Base-by-base conservation (phyloP, 345 rosid species). In the Salix brachista region DNA sequence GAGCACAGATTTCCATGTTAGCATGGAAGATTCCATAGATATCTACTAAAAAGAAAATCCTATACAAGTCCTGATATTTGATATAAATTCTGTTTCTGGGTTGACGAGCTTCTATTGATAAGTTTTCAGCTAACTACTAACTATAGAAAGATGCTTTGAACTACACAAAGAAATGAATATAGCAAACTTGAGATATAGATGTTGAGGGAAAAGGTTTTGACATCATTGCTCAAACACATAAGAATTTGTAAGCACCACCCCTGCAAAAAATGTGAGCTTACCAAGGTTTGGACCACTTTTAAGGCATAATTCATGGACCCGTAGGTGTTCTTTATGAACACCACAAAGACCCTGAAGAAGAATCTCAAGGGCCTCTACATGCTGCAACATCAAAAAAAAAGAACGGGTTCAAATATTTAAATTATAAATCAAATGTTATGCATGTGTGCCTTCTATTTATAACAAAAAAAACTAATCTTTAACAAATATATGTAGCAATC, bases 321-420 rank as follows among this genome's bases (percentile, higher is more conserved):
- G 89, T 73, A 96, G 78, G 67, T 88, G 91, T 79, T 91, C 93
- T 58, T 85, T 91, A n/a, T 89, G 93, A 82, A 93, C 98, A 74
- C 99, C 99, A 82, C 98, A 96, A 37, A 93, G 96, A 81, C 98
- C 99, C 77, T 90, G 99, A 81, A 96, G 93, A 75, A 96, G 98
- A 81, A 96, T 96, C 85, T 92, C 96, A 66, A 96, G 93, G n/a
- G 98, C 99, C 88, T 96, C 98, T 46, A 96, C 99, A 85, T 92
- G 96, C 96, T 93, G 86, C 79, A 79, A 75, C 17, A 69, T 11
- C 32, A 75, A 41, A 69, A 41, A 21, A 1, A 42, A 28, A 34
- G 58, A 61, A 48, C 1, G n/a, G 50, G 6, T 46, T 46, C 50
- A 46, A 46, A 46, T 46, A 46, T 46, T 14, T 46, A 46, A 46